These are phyloP conservation scores for Xanthoparmelia taractica DNA, from an alignment of 495 filamentous ascomycete genomes.

Conservation along the genomic window DNA sequence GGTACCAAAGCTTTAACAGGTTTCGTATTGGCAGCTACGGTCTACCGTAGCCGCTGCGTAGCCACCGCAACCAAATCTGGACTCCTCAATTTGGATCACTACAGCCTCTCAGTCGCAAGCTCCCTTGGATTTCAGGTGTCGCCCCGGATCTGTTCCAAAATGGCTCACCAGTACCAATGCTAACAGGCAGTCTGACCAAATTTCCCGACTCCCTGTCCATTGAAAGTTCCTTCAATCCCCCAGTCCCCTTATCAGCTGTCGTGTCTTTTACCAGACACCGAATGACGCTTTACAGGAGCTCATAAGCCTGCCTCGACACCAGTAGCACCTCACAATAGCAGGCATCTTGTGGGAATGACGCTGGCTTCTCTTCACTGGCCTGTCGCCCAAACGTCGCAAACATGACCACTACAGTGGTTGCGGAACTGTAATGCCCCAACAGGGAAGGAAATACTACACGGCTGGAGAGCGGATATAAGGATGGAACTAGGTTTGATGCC, in stretches of 20 bases:
- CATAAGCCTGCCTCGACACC: not conserved
- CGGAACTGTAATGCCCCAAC: not conserved
- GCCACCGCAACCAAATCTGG: not conserved
- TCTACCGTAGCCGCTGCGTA: not conserved
- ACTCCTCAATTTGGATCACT: too few species aligned
- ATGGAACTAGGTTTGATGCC: not conserved
- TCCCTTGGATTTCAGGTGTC: not conserved
- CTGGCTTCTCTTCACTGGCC: not conserved
- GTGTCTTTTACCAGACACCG: not conserved
- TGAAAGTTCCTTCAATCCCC: not conserved
- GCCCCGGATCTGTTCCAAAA: not conserved
- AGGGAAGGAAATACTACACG: not conserved
- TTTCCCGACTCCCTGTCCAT: not conserved
- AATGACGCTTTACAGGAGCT: too few species aligned
- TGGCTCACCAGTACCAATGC: not conserved
- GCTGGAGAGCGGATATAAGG: not conserved
- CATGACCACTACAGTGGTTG: not conserved
- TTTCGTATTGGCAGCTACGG: not conserved
- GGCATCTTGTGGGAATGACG: not conserved
- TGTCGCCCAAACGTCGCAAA: not conserved
- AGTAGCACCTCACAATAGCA: not conserved
- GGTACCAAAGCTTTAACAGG: not conserved
- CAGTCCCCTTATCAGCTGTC: not conserved
- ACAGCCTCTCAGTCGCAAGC: too few species aligned
- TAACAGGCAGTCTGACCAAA: not conserved